Conservation (phyloP, 2,329 filamentous ascomycete species). For the Fusarium sp. region DNA sequence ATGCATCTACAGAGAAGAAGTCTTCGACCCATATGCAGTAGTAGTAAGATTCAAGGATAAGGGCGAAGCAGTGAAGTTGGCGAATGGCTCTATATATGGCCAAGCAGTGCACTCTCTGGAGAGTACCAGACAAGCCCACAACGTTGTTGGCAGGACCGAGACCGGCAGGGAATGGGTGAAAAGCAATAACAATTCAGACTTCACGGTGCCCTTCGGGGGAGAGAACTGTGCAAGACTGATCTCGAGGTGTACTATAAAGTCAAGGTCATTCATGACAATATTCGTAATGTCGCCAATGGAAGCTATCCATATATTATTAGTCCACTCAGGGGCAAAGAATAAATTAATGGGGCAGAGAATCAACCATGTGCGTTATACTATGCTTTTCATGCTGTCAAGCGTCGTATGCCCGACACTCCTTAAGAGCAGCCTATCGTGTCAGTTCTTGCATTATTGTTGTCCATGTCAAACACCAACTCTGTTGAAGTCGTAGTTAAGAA, state of each 20-base stretch:
- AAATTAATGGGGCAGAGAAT: too few relatives aligned
- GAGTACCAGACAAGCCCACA: not conserved
- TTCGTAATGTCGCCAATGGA: not conserved
- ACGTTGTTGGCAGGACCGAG: not conserved
- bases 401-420: not conserved
- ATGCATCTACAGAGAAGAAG: constrained; percentile 2
- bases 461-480: not conserved
- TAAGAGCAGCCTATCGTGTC: not conserved
- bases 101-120: not conserved
- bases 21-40: not conserved
- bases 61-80: not conserved
- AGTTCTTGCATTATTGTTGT: not conserved
- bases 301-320: not conserved
- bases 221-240: not conserved
- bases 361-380: not conserved
- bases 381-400: not conserved
- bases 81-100: not conserved
- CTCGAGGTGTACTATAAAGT: not conserved
- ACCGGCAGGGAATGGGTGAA: constrained; percentile 3
- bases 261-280: constrained; percentile 4
- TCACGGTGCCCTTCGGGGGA: not conserved
- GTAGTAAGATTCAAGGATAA: not conserved
- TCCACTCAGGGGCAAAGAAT: too few relatives aligned
- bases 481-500: not conserved
- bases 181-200: constrained; percentile 7